A percentile compares a stretch with the other conserved stretches of the same genome.
phyloP scores from a whole-genome alignment of 495 filamentous ascomycete genomes.

The Trichoderma gamsii region DNA sequence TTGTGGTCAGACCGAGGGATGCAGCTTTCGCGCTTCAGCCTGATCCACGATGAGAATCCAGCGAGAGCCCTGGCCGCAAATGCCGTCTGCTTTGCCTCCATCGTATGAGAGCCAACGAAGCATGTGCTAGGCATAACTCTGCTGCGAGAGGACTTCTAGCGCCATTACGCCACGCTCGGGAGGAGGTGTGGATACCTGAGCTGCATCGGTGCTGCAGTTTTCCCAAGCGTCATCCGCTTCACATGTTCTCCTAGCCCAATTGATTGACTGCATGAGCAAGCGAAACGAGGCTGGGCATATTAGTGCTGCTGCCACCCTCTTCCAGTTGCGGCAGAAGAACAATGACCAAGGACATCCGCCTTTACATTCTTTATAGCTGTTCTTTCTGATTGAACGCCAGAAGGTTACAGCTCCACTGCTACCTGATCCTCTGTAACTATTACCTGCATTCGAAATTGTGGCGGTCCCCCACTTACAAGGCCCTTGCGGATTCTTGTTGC shows the following conservation, averaged over 20 bases:
- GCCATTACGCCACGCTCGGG: conserved; percentile 12
- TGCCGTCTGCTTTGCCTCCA: conserved; percentile 3
- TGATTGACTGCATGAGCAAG: conserved; percentile 11
- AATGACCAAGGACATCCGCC: neutral
- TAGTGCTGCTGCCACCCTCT: neutral
- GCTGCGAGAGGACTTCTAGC: conserved; percentile 5
- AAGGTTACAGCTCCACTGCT: neutral
- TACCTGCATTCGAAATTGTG: conserved; percentile 12
- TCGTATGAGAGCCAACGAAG: conserved; percentile 8
- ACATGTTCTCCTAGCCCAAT: conserved; percentile 9
- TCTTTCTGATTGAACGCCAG: neutral
- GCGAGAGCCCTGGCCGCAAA: neutral
- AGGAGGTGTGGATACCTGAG: conserved; percentile 5
- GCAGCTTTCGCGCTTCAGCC: neutral
- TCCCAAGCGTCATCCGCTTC: conserved; percentile 11
- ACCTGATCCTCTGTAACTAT: conserved; percentile 7
- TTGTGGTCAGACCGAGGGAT: conserved; percentile 8
- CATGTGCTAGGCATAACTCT: conserved; percentile 6
- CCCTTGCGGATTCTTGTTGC: conserved; percentile 8
- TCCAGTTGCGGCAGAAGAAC: neutral
- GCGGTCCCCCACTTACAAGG: conserved; percentile 1
- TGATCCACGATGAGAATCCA: conserved; percentile 1
- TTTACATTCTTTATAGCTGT: neutral
- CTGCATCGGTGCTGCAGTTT: conserved; percentile 4
- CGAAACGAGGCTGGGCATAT: neutral